Evolutionary conservation across 805 yeast species (phyloP), one percentile per base, ranked within the genome.

Genomic region (Diddensiella transvaalensis): DNA sequence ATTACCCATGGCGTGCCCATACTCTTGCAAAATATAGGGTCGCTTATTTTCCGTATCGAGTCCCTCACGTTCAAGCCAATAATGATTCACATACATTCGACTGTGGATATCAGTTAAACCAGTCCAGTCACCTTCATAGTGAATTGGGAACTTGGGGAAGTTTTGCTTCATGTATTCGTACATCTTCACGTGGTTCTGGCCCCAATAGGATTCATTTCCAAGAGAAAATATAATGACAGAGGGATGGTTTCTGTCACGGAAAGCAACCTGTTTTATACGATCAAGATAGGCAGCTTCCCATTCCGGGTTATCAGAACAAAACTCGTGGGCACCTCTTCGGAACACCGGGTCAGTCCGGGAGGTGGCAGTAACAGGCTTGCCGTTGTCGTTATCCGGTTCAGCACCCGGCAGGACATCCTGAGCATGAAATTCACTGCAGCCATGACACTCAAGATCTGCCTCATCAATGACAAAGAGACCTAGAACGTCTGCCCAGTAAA

Each of bases 1-100:
- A 47, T 66, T 68, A 3, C 72, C 72, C 71, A 68, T 66, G 6
- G 71, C 69, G 51, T 68, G 71, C 4, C 59, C 67, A 50, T 66
- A 68, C 53, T 68, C 72, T 51, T 71, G 68, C 29, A 68, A 51
- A 19, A 68, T 60, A 17, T 39, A 19, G 3, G 73, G 72, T 48
- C 62, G 65, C 11, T 49, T 47, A 43, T 24, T 47, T 42, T 10
- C 51, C n/a, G 64, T 49, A 6, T 40, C 15, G 5, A 17, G 46
- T 1, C 59, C 64, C 39, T 57, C 56, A 4, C 44, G 48, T 22
- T 60, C 58, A 3, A 67, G 50, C n/a, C 43, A 50, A 15, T 51
- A 54, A 13, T 58, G 55, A 19, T 55, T 44, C 0, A 68, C 60
- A 52, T 68, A 68, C 72, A 68, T 68, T 43, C 60, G 45, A 35